Base-by-base conservation (phyloP, 1,284 basidiomycete genomes). In the Schizopora paradoxa region DNA sequence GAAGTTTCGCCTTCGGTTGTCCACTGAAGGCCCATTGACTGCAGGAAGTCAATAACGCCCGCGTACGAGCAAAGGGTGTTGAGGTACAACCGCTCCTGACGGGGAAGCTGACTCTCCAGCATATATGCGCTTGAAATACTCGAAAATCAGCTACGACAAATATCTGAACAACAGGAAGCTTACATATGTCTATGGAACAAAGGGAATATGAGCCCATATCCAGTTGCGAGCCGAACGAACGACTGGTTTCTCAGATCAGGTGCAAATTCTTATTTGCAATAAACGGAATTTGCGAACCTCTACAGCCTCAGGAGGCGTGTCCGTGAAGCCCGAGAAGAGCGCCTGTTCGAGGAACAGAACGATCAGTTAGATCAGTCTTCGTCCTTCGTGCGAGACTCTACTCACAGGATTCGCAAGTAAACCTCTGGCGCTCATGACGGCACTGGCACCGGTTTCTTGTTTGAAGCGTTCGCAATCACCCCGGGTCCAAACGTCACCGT, bases 401-500 rank as follows among this genome's bases (percentile, higher is more conserved):
- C 61, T 21, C 11, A 68, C 73, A 39, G 67, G 77, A 63, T 79
- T 81, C 3, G 73, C 76, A n/a, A 79, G 58, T 41, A 81, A 52
- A 0, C 77, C 77, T 4, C 77, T 54, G 0, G 77, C 77, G 40
- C 68, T 75, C 77, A 81, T 81, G 2, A 75, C 74, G 1, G 73
- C 76, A 14, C 66, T 56, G 0, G 72, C 74, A 0, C 72, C 70
- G 0, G 72, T 74, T 40, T 59, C 57, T 4, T 58, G 51, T n/a
- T 75, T 54, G 56, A 72, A 73, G 27, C 50, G 55, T 5, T 58
- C 51, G 3, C 68, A 74, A 44, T 78, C 76, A 13, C 58, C 56
- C 8, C 66, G 53, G 6, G 63, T 66, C 69, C 76, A 81, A 2
- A 76, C 62, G 54, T 79, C 76, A 0, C 77, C 77, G 51, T 79